These are phyloP conservation scores for Aphanoascus verrucosus DNA, from an alignment of 2,329 filamentous ascomycete species.

Conservation along the genomic window DNA sequence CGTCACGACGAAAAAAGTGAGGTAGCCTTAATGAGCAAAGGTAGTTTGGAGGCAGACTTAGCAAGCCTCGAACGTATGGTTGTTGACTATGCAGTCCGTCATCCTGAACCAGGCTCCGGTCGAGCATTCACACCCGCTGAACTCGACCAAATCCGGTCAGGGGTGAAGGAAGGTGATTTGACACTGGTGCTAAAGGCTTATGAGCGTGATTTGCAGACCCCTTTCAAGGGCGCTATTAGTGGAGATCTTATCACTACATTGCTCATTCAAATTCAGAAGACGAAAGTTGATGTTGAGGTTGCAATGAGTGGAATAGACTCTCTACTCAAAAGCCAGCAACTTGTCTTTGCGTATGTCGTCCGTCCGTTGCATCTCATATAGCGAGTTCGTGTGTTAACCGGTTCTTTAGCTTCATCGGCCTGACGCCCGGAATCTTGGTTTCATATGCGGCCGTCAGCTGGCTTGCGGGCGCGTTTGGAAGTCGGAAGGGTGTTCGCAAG, in stretches of 20 bases:
- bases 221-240: constrained; percentile 68
- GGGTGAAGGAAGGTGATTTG: constrained; percentile 82
- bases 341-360: constrained; percentile 62
- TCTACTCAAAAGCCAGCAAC: constrained; percentile 86
- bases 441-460: constrained; percentile 65
- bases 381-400: constrained; percentile 5
- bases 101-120: constrained; percentile 44
- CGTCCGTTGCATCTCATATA: background rate
- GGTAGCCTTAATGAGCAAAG: constrained; percentile 91
- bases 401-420: constrained; percentile 61
- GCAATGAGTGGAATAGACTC: constrained; percentile 93
- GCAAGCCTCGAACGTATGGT: constrained; percentile 96
- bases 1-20: constrained; percentile 86
- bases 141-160: constrained; percentile 61
- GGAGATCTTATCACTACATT: constrained; percentile 84
- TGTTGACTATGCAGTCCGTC: constrained; percentile 83
- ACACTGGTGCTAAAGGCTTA: constrained; percentile 86
- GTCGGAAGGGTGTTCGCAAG: constrained; percentile 55
- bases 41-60: constrained; percentile 79
- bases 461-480: constrained; percentile 57
- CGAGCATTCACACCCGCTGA: constrained; percentile 55
- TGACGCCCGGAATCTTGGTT: constrained; percentile 87
- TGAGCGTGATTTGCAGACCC: constrained; percentile 73
- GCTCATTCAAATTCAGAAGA: constrained; percentile 95
- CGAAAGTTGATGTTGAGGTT: constrained; percentile 94